Base-by-base conservation (phyloP, 2,329 filamentous ascomycete species). In the Epichloe elymi region DNA sequence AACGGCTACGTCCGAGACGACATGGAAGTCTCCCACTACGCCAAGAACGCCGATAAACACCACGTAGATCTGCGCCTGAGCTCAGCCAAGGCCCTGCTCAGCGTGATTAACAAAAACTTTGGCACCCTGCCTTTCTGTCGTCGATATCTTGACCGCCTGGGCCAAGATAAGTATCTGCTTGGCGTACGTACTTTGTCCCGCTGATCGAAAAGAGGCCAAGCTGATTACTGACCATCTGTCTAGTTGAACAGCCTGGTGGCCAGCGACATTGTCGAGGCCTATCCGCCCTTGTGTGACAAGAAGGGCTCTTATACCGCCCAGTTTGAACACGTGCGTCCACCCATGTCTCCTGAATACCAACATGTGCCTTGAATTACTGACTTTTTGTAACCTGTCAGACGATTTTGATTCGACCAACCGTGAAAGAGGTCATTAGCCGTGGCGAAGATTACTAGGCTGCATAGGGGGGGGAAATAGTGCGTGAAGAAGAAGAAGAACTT, bases 241-340 rank as follows among this genome's bases (percentile, higher is more conserved):
- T 35, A 89, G 84, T 73, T 96, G 66, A 95, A 95, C 70, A 91
- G 83, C 63, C 75, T 96, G 41, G 88, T 96, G 45, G 76, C 80
- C 41, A 81, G 75, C 52, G 89, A 88, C 53, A 86, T 96, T 59
- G 87, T 96, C 42, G 87, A 96, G 69, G 82, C 86, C 42, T 96
- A 96, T 65, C 88, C 89, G 39, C 90, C 90, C 33, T 74, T 96
- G 59, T 83, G 86, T 59, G 90, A 96, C 70, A 83, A 90, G 70
- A 95, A 94, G 77, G 91, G 91, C 53, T 94, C 87, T 26, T 95
- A 95, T 68, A 94, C 89, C 26, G 91, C 90, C 56, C 90, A 96
- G 66, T 95, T 82, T 65, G 90, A 96, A 74, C 90, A 96, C 72
- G 89, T 94, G 71, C 78, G 86, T 79, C 52, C 5, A 23, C 36